Conservation (phyloP, 352 stramenopile species). For the Phytophthora pistaciae region DNA sequence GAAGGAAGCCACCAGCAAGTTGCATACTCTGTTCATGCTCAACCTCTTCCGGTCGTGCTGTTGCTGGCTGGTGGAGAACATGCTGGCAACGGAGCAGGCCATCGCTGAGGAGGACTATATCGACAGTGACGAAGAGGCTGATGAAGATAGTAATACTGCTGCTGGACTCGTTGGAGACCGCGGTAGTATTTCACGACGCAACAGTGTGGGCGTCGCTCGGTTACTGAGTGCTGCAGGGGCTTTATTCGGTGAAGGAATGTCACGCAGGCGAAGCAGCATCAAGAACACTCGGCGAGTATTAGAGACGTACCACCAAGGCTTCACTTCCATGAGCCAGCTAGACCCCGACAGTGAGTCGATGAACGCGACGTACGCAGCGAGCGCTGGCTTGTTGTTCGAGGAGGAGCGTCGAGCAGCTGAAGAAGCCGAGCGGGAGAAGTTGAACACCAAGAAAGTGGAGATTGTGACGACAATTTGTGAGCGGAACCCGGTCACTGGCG, state of each 20-base stretch:
- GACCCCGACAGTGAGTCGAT: constrained; percentile 50
- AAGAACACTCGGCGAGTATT: constrained; percentile 45
- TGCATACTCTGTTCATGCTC: constrained; percentile 61
- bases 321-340: constrained; percentile 26
- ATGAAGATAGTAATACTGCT: constrained; percentile 2
- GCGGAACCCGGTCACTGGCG: constrained; percentile 51
- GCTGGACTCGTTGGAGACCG: not conserved
- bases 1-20: constrained; percentile 38
- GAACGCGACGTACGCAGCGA: constrained; percentile 56
- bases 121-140: constrained; percentile 1
- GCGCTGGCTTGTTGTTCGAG: constrained; percentile 62
- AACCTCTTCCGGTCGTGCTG: constrained; percentile 70
- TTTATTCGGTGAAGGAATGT: constrained; percentile 11
- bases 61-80: constrained; percentile 73
- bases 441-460: constrained; percentile 11
- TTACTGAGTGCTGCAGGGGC: constrained; percentile 4
- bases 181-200: not conserved
- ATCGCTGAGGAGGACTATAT: not conserved
- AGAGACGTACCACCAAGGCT: constrained; percentile 58
- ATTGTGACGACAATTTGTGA: constrained; percentile 24
- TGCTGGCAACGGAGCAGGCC: constrained; percentile 26
- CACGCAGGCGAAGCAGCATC: constrained; percentile 52
- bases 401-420: constrained; percentile 39
- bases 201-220: not conserved
- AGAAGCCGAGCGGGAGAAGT: constrained; percentile 18